Evolutionary conservation across 2,329 filamentous ascomycete species (phyloP), one percentile per base, ranked within the genome.

Genomic region (Magnaporthiopsis rhizophila): DNA sequence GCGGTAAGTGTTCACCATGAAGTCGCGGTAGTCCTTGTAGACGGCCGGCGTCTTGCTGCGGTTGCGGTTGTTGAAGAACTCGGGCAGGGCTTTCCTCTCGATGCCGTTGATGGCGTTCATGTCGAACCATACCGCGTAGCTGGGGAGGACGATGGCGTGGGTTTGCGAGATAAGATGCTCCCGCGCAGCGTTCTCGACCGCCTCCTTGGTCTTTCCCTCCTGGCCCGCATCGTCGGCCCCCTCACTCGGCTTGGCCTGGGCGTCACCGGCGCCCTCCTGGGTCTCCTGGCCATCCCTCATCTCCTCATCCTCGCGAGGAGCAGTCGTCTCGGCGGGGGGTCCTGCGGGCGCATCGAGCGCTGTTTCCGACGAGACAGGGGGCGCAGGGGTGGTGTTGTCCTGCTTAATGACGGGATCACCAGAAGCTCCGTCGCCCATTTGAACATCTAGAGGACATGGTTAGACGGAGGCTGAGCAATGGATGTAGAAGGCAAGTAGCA

Each of bases 1-100:
- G 53, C 95, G 89, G 78, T 99, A 99, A 18, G 95, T 98, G 80
- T 99, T 99, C 80, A 99, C 92, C 95, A 99, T 99, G 74, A 99
- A 99, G 74, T 99, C 95, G 70, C 95, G 89, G 77, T 99, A 99
- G 74, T 99, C 95, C 78, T 98, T 98, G 81, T 99, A 99, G 28
- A 98, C 91, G 61, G 92, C 89, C 0, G 92, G 90, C 0, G 95
- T 99, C 80, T 99, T 99, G 86, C 95, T 98, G 72, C 95, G 89
- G 78, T 99, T 99, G 66, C 95, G 87, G 76, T 88, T 94, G 80
- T 99, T 99, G 85, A 99, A 99, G 79, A 98, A 99, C 75, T 99
- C 95, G 26, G 94, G 92, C 69, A 99, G 83, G 9, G 92, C 92
- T 77, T 97, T 99, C 74, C 89, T 90, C 80, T 99, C 95, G 71